Percentiles rank a stretch among this genome's conserved stretches.
phyloP scores from a whole-genome alignment of 192 early-diverging fungal species.

The Jimgerdemannia flammicorona region DNA sequence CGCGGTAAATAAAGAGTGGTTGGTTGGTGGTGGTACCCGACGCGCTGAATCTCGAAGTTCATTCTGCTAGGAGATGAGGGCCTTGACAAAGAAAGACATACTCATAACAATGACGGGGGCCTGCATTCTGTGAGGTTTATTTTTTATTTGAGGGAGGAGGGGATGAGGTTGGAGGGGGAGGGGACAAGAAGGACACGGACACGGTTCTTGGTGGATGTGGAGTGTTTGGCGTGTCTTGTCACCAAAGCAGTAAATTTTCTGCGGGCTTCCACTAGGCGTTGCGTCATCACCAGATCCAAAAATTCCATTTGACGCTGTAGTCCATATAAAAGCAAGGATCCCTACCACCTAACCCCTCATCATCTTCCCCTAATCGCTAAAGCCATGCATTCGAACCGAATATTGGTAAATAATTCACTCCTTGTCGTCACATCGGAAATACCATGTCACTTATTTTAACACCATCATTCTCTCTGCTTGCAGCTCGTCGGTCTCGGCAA shows the following conservation, averaged over 20 bases:
- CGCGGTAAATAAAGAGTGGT: too few relatives aligned
- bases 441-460: too few relatives aligned
- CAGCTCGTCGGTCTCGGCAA: constrained; percentile 74
- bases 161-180: neutral
- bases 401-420: too few relatives aligned
- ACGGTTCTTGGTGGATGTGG: constrained; percentile 5
- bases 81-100: constrained; percentile 34
- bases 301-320: neutral
- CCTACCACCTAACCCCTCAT: neutral
- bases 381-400: constrained; percentile 1
- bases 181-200: neutral
- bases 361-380: neutral
- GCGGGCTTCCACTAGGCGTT: neutral
- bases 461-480: too few relatives aligned
- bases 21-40: too few relatives aligned
- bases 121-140: constrained; percentile 58
- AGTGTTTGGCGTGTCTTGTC: constrained; percentile 12
- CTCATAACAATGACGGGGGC: constrained; percentile 87
- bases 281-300: constrained; percentile 7
- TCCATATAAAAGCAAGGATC: too few relatives aligned
- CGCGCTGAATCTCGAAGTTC: too few relatives aligned
- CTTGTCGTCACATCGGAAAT: too few relatives aligned
- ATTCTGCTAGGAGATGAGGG: too few relatives aligned
- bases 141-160: too few relatives aligned
- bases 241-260: too few relatives aligned